Evolutionary conservation across 2,329 filamentous ascomycete species (phyloP).

Genomic region (Hypoxylon sp.): DNA sequence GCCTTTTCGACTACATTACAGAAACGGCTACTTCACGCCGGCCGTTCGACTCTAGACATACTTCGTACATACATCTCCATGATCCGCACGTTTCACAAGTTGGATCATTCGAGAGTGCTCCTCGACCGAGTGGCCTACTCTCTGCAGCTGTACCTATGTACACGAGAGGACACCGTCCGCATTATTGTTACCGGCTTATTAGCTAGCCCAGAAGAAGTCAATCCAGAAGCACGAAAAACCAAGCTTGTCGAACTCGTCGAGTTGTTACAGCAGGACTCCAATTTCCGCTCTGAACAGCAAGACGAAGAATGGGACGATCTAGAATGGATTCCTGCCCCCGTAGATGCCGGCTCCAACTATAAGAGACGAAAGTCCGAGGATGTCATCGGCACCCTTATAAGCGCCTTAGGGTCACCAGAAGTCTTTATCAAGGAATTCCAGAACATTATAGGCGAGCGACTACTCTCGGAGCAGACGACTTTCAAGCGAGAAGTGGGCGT

Average conservation of each 20-base stretch:
- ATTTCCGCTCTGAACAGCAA: constrained; percentile 58
- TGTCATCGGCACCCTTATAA: constrained; percentile 89
- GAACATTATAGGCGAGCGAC: constrained; percentile 82
- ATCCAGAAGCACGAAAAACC: constrained; percentile 50
- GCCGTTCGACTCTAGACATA: constrained; percentile 78
- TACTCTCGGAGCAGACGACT: constrained; percentile 70
- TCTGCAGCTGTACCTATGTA: constrained; percentile 77
- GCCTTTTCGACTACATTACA: constrained; percentile 72
- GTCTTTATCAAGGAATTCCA: constrained; percentile 95
- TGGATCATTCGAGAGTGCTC: constrained; percentile 80
- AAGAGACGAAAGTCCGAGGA: constrained; percentile 88
- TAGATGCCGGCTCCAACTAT: constrained; percentile 92
- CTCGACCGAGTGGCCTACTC: constrained; percentile 77
- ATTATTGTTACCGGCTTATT: constrained; percentile 79
- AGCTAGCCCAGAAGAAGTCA: constrained; percentile 63
- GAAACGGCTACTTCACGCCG: constrained; percentile 74
- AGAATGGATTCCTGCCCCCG: constrained; percentile 90
- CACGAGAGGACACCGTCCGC: constrained; percentile 78
- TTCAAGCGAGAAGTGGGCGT: constrained; percentile 85
- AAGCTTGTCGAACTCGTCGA: constrained; percentile 72
- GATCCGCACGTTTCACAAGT: constrained; percentile 76
- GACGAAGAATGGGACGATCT: constrained; percentile 86
- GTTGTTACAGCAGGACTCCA: constrained; percentile 70
- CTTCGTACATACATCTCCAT: constrained; percentile 80
- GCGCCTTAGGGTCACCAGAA: constrained; percentile 86